phyloP scores from a whole-genome alignment of 345 rosid species.

The Sonneratia caseolaris region DNA sequence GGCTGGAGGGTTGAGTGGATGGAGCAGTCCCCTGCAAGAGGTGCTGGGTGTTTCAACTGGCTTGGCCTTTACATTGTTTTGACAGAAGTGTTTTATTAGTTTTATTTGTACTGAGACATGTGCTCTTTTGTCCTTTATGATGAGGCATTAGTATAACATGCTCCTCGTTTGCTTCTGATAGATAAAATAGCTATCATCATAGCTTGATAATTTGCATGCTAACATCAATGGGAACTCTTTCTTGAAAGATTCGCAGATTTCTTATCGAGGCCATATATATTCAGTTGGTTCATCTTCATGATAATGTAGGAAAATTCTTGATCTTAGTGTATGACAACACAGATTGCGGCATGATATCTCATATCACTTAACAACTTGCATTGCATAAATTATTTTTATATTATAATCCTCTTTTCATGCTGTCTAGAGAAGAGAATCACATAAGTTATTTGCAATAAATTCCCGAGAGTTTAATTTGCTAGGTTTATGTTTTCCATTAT shows the following conservation, averaged over 20 bases:
- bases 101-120: neutral
- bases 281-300: neutral
- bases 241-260: neutral
- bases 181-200: neutral
- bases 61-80: neutral
- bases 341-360: neutral
- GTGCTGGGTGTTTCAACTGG: constrained; percentile 18
- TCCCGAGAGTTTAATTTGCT: neutral
- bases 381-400: neutral
- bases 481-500: neutral
- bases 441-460: neutral
- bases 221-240: neutral
- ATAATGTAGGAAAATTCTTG: neutral
- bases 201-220: neutral
- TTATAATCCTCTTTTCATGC: neutral
- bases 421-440: neutral
- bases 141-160: neutral
- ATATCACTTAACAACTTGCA: neutral
- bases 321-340: neutral
- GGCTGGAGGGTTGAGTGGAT: constrained; percentile 47
- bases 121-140: neutral
- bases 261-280: neutral
- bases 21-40: constrained; percentile 85
- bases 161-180: neutral
- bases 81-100: neutral